A percentile compares a stretch with the other conserved stretches of the same genome.
These are phyloP conservation scores for sweet orange (Citrus sinensis) DNA, from an alignment of 345 rosid genomes.

Conservation along the genomic window DVS_A1.0 CM039162.1:25083501-25084000, in stretches of 20 bases:
- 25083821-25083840: constrained; percentile 22
- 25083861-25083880: background rate
- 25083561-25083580: constrained; percentile 56
- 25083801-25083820: constrained; percentile 33
- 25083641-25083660: background rate
- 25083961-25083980: no score
- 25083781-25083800: background rate
- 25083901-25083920: background rate
- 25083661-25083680: background rate
- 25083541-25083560: constrained; percentile 70
- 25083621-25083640: background rate
- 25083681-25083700: background rate
- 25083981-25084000: no score
- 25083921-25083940: no score
- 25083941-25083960: no score
- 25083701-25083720: background rate
- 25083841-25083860: background rate
- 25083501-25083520: constrained; percentile 43
- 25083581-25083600: constrained; percentile 69
- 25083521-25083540: constrained; percentile 35
- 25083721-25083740: background rate
- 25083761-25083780: constrained; percentile 46
- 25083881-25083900: background rate
- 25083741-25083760: background rate
- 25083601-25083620: constrained; percentile 45